Percentiles rank a stretch among this genome's conserved stretches.
These are phyloP conservation scores for Coffea canephora DNA, from an alignment of 257 asterid genomes.

Conservation along the genomic window DNA sequence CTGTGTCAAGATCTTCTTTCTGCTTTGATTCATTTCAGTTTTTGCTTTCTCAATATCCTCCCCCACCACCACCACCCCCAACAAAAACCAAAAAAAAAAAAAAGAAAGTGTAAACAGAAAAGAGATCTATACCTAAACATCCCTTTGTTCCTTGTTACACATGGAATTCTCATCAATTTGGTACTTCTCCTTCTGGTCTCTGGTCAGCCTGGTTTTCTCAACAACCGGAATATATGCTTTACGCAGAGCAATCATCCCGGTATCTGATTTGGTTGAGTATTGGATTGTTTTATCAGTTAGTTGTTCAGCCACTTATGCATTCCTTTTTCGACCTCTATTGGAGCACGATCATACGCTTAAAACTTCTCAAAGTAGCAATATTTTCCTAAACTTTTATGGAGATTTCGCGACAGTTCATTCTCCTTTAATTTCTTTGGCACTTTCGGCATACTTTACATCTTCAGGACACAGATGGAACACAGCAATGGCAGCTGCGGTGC, in stretches of 20 bases:
- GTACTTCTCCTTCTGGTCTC: slow-evolving; percentile 22
- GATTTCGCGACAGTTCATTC: background rate
- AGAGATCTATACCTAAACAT: no score
- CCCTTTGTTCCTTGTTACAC: no score
- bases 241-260: background rate
- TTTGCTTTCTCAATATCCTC: no score
- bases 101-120: no score
- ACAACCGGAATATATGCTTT: slow-evolving; percentile 6
- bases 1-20: no score
- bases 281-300: background rate
- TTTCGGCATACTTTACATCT: background rate
- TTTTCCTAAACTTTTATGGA: background rate
- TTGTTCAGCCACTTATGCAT: slow-evolving; percentile 7
- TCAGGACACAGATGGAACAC: background rate
- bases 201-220: slow-evolving; percentile 1
- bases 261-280: background rate
- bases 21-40: no score
- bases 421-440: background rate
- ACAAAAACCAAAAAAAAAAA: no score
- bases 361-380: background rate
- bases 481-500: background rate
- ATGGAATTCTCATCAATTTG: slow-evolving; percentile 24
- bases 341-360: background rate
- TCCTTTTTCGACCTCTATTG: slow-evolving; percentile 9
- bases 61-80: no score